Conservation (phyloP, 306 rosid genomes). For the Dryas alaskensis region DNA sequence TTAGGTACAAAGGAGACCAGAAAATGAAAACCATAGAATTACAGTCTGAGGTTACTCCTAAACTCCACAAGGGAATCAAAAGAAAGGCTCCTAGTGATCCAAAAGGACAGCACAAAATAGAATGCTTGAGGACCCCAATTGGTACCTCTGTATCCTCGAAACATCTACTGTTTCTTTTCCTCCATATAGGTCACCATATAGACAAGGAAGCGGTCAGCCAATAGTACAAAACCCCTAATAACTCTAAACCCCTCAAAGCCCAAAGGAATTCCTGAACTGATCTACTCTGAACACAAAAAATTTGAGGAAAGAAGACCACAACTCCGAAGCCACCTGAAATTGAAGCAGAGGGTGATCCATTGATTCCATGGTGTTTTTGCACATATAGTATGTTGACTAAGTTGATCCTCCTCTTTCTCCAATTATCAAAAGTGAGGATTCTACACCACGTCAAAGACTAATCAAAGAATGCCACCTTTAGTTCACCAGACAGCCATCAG, state of each 20-base stretch:
- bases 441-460: too few relatives aligned
- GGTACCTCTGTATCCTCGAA: neutral
- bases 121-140: neutral
- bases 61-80: neutral
- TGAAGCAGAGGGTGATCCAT: too few relatives aligned
- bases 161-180: neutral
- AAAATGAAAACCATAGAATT: too few relatives aligned
- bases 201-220: neutral
- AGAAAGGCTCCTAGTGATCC: neutral
- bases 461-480: too few relatives aligned
- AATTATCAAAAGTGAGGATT: too few relatives aligned
- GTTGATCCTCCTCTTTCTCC: neutral
- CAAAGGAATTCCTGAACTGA: neutral
- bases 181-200: neutral
- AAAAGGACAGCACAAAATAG: neutral
- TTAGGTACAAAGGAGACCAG: neutral
- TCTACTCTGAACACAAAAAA: neutral
- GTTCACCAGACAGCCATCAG: too few relatives aligned
- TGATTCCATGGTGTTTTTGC: too few relatives aligned
- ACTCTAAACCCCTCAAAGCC: neutral
- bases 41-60: neutral
- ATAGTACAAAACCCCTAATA: neutral
- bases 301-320: too few relatives aligned
- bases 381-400: too few relatives aligned
- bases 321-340: too few relatives aligned